These are phyloP conservation scores for Noccaea bulbosa DNA, from an alignment of 345 rosid species.

Conservation along the genomic window DNA sequence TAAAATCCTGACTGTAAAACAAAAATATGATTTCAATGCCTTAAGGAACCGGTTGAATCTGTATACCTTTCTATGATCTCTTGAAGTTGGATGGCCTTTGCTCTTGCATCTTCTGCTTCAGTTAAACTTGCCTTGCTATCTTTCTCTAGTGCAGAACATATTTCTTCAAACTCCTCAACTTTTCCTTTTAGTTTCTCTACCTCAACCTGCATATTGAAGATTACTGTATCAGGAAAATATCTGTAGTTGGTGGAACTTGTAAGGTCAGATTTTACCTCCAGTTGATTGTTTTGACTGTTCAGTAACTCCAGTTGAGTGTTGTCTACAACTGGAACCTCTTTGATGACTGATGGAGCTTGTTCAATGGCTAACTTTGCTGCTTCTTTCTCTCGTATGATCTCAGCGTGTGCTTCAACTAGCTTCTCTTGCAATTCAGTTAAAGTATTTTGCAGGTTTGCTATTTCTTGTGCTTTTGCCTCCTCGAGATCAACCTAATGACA, in stretches of 20 bases:
- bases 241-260: conserved; percentile 10
- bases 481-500: conserved; percentile 61
- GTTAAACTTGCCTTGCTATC: conserved; percentile 47
- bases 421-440: conserved; percentile 56
- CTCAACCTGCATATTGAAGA: conserved; percentile 47
- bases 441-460: conserved; percentile 52
- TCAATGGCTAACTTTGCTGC: conserved; percentile 65
- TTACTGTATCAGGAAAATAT: conserved; percentile 32
- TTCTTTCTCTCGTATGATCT: conserved; percentile 56
- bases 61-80: conserved; percentile 58
- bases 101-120: conserved; percentile 61
- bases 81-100: conserved; percentile 51
- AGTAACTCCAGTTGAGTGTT: conserved; percentile 54
- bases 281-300: conserved; percentile 49
- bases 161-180: conserved; percentile 53
- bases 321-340: conserved; percentile 66
- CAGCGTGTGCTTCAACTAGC: conserved; percentile 57
- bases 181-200: conserved; percentile 46
- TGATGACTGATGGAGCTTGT: conserved; percentile 69
- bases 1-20: conserved; percentile 4
- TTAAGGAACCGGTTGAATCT: background rate
- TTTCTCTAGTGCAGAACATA: conserved; percentile 48
- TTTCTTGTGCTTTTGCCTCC: conserved; percentile 69
- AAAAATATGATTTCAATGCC: conserved; percentile 25
- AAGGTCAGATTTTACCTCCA: conserved; percentile 51